These are phyloP conservation scores for Ganoderma lucidum DNA, from an alignment of 1,284 basidiomycete genomes.

Conservation along the genomic window DNA sequence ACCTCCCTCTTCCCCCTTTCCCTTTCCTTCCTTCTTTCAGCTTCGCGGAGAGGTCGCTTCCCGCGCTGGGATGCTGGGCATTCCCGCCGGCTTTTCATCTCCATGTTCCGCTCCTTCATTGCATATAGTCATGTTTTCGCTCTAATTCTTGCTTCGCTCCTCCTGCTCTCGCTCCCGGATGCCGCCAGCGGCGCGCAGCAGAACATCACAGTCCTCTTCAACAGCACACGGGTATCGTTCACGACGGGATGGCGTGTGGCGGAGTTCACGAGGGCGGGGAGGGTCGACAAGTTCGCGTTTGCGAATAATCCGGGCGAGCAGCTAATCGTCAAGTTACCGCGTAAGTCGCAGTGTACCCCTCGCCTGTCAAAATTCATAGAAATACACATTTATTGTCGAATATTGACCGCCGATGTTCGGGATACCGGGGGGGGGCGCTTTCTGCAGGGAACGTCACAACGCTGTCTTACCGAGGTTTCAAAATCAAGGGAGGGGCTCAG, in stretches of 20 bases:
- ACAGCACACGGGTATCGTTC: conserved; percentile 30
- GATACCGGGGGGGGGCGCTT: neutral
- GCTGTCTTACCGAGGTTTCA: conserved; percentile 35
- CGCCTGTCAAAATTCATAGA: neutral
- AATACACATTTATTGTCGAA: neutral
- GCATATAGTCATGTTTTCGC: conserved; percentile 18
- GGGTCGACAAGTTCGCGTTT: conserved; percentile 23
- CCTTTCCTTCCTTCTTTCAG: conserved; percentile 10
- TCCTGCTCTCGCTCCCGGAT: conserved; percentile 7
- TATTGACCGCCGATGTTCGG: neutral
- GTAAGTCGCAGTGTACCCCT: conserved; percentile 21
- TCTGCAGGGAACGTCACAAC: conserved; percentile 31
- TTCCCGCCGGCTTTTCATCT: conserved; percentile 25
- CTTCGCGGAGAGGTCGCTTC: conserved; percentile 16
- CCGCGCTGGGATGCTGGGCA: conserved; percentile 39
- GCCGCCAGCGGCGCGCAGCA: conserved; percentile 31
- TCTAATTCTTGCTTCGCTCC: conserved; percentile 16
- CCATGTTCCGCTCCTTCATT: conserved; percentile 27
- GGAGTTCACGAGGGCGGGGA: conserved; percentile 16
- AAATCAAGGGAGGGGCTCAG: conserved; percentile 27
- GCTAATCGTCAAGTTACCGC: conserved; percentile 28
- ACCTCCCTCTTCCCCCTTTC: neutral
- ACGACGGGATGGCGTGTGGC: conserved; percentile 35
- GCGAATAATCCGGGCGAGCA: conserved; percentile 25
- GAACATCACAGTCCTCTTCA: conserved; percentile 32